Conservation (phyloP, 257 asterid genomes). For the Salvia rosmarinus region DNA sequence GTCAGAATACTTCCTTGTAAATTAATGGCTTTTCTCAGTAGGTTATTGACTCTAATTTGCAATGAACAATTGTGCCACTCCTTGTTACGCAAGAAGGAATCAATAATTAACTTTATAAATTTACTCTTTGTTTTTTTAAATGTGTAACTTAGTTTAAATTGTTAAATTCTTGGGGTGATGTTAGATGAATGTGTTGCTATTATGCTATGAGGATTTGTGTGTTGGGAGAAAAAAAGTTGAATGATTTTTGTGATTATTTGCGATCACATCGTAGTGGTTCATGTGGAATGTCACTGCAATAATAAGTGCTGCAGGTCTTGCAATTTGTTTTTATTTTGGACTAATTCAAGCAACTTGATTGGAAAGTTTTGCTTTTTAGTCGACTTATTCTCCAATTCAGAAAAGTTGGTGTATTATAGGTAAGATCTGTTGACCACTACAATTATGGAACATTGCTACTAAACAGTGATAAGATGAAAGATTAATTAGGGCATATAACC, state of each 20-base stretch:
- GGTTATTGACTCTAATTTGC: slow-evolving; percentile 17
- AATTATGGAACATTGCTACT: no score
- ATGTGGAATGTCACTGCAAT: slow-evolving; percentile 14
- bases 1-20: slow-evolving; percentile 39
- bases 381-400: neutral
- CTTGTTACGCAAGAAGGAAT: neutral
- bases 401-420: neutral
- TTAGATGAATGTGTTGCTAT: no score
- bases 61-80: slow-evolving; percentile 1
- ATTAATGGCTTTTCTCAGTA: slow-evolving; percentile 32
- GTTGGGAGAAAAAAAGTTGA: neutral
- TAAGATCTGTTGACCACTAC: slow-evolving; percentile 13
- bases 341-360: slow-evolving; percentile 25
- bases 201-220: no score
- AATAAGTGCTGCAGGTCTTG: slow-evolving; percentile 13
- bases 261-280: slow-evolving; percentile 29
- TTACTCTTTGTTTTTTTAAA: neutral
- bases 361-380: neutral
- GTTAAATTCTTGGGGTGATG: neutral
- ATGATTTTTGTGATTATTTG: slow-evolving; percentile 16
- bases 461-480: no score
- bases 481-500: no score
- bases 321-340: slow-evolving; percentile 17
- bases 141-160: neutral
- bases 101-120: neutral